phyloP scores from a whole-genome alignment of 306 rosid genomes.

The Styphnolobium japonicum region DNA sequence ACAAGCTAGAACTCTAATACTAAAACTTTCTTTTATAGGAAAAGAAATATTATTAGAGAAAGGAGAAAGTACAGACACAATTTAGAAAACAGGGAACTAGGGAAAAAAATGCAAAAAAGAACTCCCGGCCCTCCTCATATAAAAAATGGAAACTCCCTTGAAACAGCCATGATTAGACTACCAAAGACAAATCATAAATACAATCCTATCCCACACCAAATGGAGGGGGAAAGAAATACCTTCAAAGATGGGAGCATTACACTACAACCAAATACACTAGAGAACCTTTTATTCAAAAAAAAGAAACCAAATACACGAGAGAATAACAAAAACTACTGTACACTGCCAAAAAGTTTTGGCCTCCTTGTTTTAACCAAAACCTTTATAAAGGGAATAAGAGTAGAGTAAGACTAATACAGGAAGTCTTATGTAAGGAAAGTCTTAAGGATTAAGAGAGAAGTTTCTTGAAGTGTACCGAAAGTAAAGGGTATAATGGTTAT shows the following conservation, averaged over 20 bases:
- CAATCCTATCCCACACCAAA: neutral
- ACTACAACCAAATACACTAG: neutral
- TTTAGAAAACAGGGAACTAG: neutral
- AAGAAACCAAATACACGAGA: neutral
- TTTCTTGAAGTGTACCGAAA: neutral
- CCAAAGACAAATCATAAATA: neutral
- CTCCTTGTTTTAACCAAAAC: neutral
- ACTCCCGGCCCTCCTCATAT: neutral
- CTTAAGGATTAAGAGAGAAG: neutral
- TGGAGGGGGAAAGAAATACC: neutral
- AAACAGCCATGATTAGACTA: neutral
- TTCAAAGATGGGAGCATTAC: neutral
- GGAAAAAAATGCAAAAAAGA: neutral
- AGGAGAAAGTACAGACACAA: too few species aligned
- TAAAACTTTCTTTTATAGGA: too few species aligned
- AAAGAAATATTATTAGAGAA: too few species aligned
- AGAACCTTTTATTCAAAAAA: neutral
- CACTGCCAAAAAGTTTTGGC: neutral
- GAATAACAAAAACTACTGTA: neutral
- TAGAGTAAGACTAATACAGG: neutral
- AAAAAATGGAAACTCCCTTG: neutral
- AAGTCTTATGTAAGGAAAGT: neutral
- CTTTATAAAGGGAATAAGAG: neutral
- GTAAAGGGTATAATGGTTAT: neutral
- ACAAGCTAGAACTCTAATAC: too few species aligned